Percentiles rank a stretch among this genome's conserved stretches.
Conservation (phyloP, 2,329 filamentous ascomycete genomes). For the Colletotrichum sp. region DNA sequence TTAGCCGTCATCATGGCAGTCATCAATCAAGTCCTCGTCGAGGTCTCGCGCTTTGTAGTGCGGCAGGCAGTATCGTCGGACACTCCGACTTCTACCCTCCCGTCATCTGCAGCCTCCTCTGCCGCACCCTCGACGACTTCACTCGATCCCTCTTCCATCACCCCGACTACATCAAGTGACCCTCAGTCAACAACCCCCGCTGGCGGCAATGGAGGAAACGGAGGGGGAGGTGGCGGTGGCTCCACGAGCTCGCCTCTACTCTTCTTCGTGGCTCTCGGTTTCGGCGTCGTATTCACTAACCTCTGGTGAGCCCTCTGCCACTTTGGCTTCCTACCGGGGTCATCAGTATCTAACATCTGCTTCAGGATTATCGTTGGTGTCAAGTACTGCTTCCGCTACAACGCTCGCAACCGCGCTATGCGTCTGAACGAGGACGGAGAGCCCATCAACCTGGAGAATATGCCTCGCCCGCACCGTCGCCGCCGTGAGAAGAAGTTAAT, state of each 20-base stretch:
- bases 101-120: constrained; percentile 15
- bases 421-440: constrained; percentile 83
- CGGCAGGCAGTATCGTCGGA: constrained; percentile 24
- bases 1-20: constrained; percentile 35
- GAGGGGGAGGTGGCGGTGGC: constrained; percentile 22
- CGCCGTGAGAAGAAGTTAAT: constrained; percentile 97
- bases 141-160: background rate
- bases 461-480: constrained; percentile 84
- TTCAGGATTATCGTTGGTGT: constrained; percentile 98
- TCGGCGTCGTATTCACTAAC: constrained; percentile 98
- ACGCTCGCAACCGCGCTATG: constrained; percentile 85
- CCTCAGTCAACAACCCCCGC: background rate
- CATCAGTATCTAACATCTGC: constrained; percentile 25
- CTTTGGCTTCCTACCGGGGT: background rate
- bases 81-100: constrained; percentile 21
- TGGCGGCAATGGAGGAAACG: background rate
- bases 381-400: constrained; percentile 99
- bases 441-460: constrained; percentile 83
- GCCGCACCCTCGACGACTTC: constrained; percentile 24
- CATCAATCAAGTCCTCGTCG: constrained; percentile 40
- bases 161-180: background rate
- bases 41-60: constrained; percentile 40
- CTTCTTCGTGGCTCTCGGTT: constrained; percentile 95
- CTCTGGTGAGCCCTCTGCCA: constrained; percentile 73
- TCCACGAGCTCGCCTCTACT: constrained; percentile 50